Base-by-base conservation (phyloP, 345 rosid species). In the Adansonia digitata region DNA sequence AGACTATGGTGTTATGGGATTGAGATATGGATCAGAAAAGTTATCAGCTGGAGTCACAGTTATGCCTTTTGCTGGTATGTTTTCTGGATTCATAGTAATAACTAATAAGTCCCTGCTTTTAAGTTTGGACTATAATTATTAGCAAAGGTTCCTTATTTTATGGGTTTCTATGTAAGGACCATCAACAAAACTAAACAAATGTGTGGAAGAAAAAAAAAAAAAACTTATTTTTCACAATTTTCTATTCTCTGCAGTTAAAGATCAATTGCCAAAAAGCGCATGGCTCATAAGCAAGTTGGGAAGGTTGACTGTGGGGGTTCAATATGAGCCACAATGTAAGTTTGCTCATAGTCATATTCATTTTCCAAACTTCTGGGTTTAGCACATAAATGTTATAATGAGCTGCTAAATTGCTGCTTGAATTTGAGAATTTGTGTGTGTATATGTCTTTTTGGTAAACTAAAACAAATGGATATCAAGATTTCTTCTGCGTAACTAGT, bases 261-360 rank as follows among this genome's bases (percentile, higher is more conserved):
- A 85, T 39, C 91, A 92, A 76, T 60, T 86, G 74, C 97, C 97
- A 65, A 88, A 86, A 77, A 80, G 12, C 74, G 97, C 97, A 73
- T 94, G 98, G 98, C 74, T 94, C 35, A 89, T 94, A 61, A 89
- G 92, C 89, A 92, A 86, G 85, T 78, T 89, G 78, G 98, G 98
- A 80, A 92, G 90, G 77, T 81, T 94, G 56, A 85, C 91, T 31
- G 91, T 87, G 67, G 97, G 97, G 53, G 86, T 89, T 69, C 97
- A 94, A 46, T 92, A 94, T 72, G 95, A 92, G 82, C 94, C 98
- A 37, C 73, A 71, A 78, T 68, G 97, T 92, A 82, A 90, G 92
- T 83, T 65, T 59, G 69, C 73, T 62, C 59, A 29, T 14, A 27
- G 24, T 63, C 75, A 72, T 55, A 46, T 71, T 53, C 34, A 18